Conservation (phyloP, 2,329 filamentous ascomycete genomes). For the Coleophoma eucalyptorum region DNA sequence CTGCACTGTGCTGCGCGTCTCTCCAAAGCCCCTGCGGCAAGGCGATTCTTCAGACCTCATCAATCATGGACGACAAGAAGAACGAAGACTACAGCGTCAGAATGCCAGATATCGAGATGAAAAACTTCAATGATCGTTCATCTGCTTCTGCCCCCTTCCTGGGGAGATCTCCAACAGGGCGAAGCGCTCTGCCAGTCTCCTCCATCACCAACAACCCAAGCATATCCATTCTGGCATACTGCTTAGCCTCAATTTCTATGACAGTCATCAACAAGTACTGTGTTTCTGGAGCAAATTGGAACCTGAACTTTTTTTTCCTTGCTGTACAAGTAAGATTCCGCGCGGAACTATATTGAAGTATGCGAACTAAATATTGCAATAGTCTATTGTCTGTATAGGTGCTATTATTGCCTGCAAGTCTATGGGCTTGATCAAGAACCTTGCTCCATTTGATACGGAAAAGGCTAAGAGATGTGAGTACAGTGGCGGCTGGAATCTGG, state of each 20-base stretch:
- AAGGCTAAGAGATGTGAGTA: conserved; percentile 83
- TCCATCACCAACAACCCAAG: conserved; percentile 69
- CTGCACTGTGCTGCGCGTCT: conserved; percentile 13
- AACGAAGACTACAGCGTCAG: conserved; percentile 76
- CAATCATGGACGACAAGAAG: conserved; percentile 81
- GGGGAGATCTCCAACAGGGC: conserved; percentile 23
- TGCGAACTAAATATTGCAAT: conserved; percentile 10
- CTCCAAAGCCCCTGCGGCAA: conserved; percentile 4
- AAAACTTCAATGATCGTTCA: conserved; percentile 27
- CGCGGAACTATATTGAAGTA: no score
- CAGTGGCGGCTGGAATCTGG: no score
- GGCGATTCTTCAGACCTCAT: conserved; percentile 3
- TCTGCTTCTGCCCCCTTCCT: conserved; percentile 32
- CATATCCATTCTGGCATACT: conserved; percentile 85
- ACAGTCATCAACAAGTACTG: conserved; percentile 99
- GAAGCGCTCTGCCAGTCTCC: conserved; percentile 15
- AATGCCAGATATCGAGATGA: conserved; percentile 45
- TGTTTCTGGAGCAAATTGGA: conserved; percentile 85
- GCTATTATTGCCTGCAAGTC: conserved; percentile 83
- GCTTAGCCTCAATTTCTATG: conserved; percentile 96
- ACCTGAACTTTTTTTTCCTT: conserved; percentile 94
- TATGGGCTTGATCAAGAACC: conserved; percentile 75
- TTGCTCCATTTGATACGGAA: conserved; percentile 76
- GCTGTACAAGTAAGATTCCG: conserved; percentile 74
- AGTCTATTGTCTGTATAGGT: conserved; percentile 86